Evolutionary conservation across 768 basidiomycete species (phyloP).

Genomic region (Sarcodon sp.): DNA sequence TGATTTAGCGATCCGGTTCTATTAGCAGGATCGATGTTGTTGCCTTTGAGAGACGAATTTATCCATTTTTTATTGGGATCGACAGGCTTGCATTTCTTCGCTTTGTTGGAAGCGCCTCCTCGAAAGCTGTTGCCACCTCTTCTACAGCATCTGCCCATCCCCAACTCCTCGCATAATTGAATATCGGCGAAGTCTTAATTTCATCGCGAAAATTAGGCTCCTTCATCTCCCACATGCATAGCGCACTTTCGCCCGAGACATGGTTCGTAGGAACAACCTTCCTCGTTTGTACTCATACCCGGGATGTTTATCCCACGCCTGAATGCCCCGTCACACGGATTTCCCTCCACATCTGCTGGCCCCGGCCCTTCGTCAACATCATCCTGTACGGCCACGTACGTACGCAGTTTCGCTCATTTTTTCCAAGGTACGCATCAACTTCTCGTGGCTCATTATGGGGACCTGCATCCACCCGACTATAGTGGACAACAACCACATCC

Average conservation of each 20-base stretch:
- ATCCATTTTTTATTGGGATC: background rate
- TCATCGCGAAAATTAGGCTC: conserved; percentile 4
- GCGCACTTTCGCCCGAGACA: background rate
- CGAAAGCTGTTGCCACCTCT: conserved; percentile 4
- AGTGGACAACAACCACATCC: conserved; percentile 30
- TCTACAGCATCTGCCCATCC: conserved; percentile 9
- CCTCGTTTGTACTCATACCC: too few relatives aligned
- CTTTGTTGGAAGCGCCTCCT: background rate
- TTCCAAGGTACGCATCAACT: conserved; percentile 16
- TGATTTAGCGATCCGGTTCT: conserved; percentile 9
- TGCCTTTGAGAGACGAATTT: background rate
- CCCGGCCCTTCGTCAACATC: background rate
- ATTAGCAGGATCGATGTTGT: background rate
- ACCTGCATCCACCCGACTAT: conserved; percentile 26
- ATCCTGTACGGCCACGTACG: conserved; percentile 12
- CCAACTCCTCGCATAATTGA: conserved; percentile 11
- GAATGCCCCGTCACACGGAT: background rate
- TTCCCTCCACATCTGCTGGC: background rate
- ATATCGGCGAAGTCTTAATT: conserved; percentile 11
- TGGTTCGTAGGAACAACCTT: conserved; percentile 1
- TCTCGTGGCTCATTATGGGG: conserved; percentile 15
- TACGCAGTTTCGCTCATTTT: conserved; percentile 16
- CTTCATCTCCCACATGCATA: background rate
- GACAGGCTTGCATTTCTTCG: background rate
- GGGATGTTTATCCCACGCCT: too few relatives aligned